Base-by-base conservation (phyloP, 1,284 basidiomycete genomes). In the Cutaneotrichosporon arboriforme region DNA sequence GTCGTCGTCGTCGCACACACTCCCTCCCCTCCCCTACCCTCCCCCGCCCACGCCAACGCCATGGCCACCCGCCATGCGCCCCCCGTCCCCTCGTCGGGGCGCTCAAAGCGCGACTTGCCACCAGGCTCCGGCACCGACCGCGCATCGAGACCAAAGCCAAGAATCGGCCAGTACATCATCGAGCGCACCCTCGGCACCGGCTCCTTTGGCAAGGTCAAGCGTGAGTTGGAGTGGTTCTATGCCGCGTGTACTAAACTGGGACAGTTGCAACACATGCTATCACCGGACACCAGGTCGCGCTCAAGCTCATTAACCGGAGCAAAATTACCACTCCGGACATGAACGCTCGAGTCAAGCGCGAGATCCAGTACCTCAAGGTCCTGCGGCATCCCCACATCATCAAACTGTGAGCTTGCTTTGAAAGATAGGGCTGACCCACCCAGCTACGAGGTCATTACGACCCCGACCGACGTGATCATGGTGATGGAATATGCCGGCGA, bases 191-290 rank as follows among this genome's bases (percentile, higher is more conserved):
- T 81, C 9, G 80, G 81, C 0, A 77, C 78, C 57, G 94, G 94
- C 17, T 93, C 90, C 13, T 98, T 97, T 76, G 94, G 93, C 54
- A 97, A 97, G 76, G 94, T 98, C 70, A 97, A 97, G 80, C 88
- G 92, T 94, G 74, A 75, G 90, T 71, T 15, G n/a, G 18, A 4
- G 9, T 15, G 33, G 12, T 34, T 33, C 9, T 14, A 14, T 45
- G 33, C 43, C 18, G 20, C 10, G 17, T 4, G 10, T 14, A 10
- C 37, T 47, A 59, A 20, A 51, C 49, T 10, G 8, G 17, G 14
- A 10, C 73, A 97, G 91, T 94, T 81, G 94, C 91, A 33, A 85
- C 84, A 13, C 94, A 98, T 73, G 88, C 88, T 40, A 83, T 97
- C 62, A 97, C 94, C 0, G 91, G 92, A 0, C 90, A 97, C 69